phyloP scores from a whole-genome alignment of 768 basidiomycete genomes.

The Dioszegia crocea region DNA sequence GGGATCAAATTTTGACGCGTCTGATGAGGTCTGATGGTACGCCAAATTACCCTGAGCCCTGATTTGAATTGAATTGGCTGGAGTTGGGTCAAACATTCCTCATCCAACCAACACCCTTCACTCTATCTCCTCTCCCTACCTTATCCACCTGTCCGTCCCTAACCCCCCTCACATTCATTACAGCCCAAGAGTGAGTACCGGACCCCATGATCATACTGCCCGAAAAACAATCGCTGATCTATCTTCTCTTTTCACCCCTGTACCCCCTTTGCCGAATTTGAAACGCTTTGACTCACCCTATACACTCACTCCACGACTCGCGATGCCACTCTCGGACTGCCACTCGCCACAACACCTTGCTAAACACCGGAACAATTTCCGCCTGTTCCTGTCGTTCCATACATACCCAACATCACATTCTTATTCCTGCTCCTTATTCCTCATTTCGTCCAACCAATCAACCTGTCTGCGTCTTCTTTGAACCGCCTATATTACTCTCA shows the following conservation, averaged over 20 bases:
- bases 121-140: background rate
- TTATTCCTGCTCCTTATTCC: background rate
- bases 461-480: background rate
- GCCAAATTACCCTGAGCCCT: background rate
- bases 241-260: background rate
- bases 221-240: conserved; percentile 2
- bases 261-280: background rate
- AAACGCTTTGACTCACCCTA: conserved; percentile 1
- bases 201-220: background rate
- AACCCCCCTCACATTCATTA: background rate
- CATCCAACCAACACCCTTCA: background rate
- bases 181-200: conserved; percentile 5
- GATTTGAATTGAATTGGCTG: background rate
- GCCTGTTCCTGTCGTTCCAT: background rate
- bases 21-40: background rate
- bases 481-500: background rate
- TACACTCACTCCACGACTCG: background rate
- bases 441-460: background rate
- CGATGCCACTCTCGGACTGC: background rate
- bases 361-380: no score
- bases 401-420: background rate
- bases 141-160: background rate
- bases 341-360: background rate
- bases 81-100: background rate
- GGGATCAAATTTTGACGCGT: conserved; percentile 1